Evolutionary conservation across 2,329 filamentous ascomycete species (phyloP), one percentile per base, ranked within the genome.

Genomic region (Orbilia brochopaga): DNA sequence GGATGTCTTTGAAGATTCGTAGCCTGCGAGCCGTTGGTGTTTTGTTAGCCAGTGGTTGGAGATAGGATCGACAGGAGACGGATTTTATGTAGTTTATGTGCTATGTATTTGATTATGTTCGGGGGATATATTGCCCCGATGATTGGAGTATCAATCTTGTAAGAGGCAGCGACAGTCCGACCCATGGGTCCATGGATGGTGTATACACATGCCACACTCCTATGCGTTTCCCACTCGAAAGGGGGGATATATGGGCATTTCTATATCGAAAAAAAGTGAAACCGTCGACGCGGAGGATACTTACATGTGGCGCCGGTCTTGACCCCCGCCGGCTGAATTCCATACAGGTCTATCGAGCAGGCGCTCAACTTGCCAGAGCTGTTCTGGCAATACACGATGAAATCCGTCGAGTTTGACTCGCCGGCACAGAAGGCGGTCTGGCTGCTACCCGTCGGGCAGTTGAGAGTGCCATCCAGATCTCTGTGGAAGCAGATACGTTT

Each of bases 401-500:
- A 72, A 1, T 65, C 67, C 5, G 67, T 72, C 2, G 60, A 60
- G 35, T 72, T 72, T 6, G 67, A 72, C 8, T 72, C 67, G 8
- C 67, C 67, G n/a, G 27, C 67, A 23, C 67, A 72, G 50, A 44
- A 72, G 19, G 24, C 15, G 11, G 42, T 27, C 32, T 48, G 53
- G 17, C 21, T 7, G 1, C 51, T 13, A 6, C 30, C 24, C 21
- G n/a, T 23, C 8, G 67, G 67, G n/a, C 67, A 72, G 60, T 65
- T 54, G 40, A 72, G 46, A 6, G 59, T 65, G 30, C 67, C 67
- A 23, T 72, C 60, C 11, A 72, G 24, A 46, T 72, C 58, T 23
- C 67, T 72, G 52, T 64, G 8, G 27, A 3, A 32, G 4, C 4
- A 32, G 8, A 32, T 32, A 5, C 30, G 24, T 8, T 50, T 48